Conservation (phyloP, 176 grass and related monocot genomes). For the Zoysia japonica region DNA sequence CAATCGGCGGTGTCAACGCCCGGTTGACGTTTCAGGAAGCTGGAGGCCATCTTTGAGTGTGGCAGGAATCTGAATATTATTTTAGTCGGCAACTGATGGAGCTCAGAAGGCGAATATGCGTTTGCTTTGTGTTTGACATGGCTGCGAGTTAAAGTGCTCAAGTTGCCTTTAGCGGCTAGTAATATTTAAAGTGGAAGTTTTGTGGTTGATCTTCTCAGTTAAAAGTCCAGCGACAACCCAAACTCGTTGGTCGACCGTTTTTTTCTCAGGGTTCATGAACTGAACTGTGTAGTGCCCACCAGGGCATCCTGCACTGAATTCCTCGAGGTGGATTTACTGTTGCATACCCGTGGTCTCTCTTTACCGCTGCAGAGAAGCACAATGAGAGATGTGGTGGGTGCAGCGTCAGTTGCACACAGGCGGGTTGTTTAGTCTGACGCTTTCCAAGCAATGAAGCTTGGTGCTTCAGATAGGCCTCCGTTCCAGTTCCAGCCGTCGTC, state of each 20-base stretch:
- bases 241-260: background rate
- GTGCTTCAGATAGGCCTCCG: background rate
- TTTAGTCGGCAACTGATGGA: background rate
- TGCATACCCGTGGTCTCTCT: constrained; percentile 13
- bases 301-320: no score
- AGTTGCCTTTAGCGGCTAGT: constrained; percentile 15
- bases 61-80: background rate
- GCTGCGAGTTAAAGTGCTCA: constrained; percentile 24
- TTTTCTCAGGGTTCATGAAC: no score
- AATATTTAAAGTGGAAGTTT: background rate
- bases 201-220: background rate
- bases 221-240: background rate
- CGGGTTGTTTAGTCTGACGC: constrained; percentile 2
- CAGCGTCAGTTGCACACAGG: constrained; percentile 31
- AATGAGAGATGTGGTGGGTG: constrained; percentile 34
- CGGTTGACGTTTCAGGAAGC: background rate
- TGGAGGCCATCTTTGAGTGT: constrained; percentile 38
- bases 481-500: background rate
- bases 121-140: constrained; percentile 24
- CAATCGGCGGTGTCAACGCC: constrained; percentile 39
- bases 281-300: no score
- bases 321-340: background rate
- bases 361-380: constrained; percentile 29
- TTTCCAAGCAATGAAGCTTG: constrained; percentile 12
- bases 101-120: background rate